phyloP scores from a whole-genome alignment of 2,329 filamentous ascomycete species.

The Boeremia exigua region DNA sequence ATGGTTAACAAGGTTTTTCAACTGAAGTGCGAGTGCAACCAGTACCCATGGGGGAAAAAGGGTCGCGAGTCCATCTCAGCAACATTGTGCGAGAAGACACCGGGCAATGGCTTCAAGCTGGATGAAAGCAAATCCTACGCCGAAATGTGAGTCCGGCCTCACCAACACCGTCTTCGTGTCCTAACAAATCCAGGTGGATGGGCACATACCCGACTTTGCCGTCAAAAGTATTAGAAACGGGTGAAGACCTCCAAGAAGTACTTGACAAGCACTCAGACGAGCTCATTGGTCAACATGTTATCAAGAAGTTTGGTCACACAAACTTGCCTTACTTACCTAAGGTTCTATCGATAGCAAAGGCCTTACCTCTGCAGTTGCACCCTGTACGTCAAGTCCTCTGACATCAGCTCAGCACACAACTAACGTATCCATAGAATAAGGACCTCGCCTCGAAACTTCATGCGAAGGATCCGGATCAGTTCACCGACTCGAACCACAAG shows the following conservation, averaged over 20 bases:
- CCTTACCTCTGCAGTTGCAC: constrained; percentile 76
- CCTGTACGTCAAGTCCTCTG: constrained; percentile 50
- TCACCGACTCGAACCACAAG: constrained; percentile 77
- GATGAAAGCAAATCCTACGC: constrained; percentile 69
- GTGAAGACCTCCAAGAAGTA: constrained; percentile 69
- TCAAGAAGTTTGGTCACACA: constrained; percentile 64
- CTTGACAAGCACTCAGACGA: constrained; percentile 66
- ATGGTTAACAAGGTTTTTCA: constrained; percentile 62
- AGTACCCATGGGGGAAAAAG: constrained; percentile 75
- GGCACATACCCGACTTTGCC: constrained; percentile 76
- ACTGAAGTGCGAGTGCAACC: constrained; percentile 61
- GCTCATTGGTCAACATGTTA: constrained; percentile 67
- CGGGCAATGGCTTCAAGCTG: constrained; percentile 67
- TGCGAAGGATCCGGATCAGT: constrained; percentile 67
- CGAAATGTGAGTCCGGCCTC: constrained; percentile 54
- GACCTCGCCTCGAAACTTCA: constrained; percentile 69
- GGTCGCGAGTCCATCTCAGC: constrained; percentile 71
- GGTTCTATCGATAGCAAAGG: constrained; percentile 77
- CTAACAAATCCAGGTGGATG: constrained; percentile 63
- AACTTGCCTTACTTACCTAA: constrained; percentile 78
- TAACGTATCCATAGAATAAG: constrained; percentile 58
- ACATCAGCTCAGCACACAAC: neutral
- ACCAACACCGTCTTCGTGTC: too few species aligned
- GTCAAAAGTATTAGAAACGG: constrained; percentile 66
- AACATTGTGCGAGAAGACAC: constrained; percentile 68